A percentile compares a stretch with the other conserved stretches of the same genome.
Conservation (phyloP, 2,329 filamentous ascomycete genomes). For the Pseudogymnoascus sp. region DNA sequence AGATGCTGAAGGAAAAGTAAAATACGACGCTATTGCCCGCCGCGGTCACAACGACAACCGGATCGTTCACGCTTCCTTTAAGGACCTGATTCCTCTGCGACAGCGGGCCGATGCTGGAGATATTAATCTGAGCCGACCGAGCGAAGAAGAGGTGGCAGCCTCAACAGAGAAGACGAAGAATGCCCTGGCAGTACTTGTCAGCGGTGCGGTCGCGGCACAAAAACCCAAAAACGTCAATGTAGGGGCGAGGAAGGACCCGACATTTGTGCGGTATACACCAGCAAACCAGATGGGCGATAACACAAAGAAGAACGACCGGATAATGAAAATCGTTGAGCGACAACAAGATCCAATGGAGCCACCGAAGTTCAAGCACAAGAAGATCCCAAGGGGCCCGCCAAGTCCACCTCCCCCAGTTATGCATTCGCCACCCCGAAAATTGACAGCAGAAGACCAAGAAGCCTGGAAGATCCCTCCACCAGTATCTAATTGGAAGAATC, state of each 20-base stretch:
- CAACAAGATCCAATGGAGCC: slow-evolving; percentile 95
- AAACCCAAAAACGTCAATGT: slow-evolving; percentile 92
- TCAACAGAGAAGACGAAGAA: slow-evolving; percentile 84
- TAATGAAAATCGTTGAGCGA: slow-evolving; percentile 96
- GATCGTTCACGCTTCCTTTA: slow-evolving; percentile 92
- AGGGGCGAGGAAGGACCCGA: slow-evolving; percentile 73
- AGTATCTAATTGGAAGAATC: slow-evolving; percentile 98
- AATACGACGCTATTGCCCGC: slow-evolving; percentile 90
- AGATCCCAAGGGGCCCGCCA: slow-evolving; percentile 87
- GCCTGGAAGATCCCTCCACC: slow-evolving; percentile 89
- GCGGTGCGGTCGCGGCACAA: slow-evolving; percentile 80
- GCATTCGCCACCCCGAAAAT: slow-evolving; percentile 87
- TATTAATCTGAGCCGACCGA: slow-evolving; percentile 77
- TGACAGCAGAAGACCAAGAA: slow-evolving; percentile 95
- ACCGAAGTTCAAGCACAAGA: slow-evolving; percentile 98
- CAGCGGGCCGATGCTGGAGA: slow-evolving; percentile 91
- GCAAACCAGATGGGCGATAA: slow-evolving; percentile 93
- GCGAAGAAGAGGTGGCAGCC: slow-evolving; percentile 72
- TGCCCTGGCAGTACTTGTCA: slow-evolving; percentile 74
- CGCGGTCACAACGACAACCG: slow-evolving; percentile 78
- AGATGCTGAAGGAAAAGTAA: slow-evolving; percentile 84
- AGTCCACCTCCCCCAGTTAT: slow-evolving; percentile 90
- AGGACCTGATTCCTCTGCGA: slow-evolving; percentile 87
- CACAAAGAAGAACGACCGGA: slow-evolving; percentile 81
- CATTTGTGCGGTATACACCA: slow-evolving; percentile 91